Percentiles rank a stretch among this genome's conserved stretches.
phyloP scores from a whole-genome alignment of 768 basidiomycete species.

The Steccherinum ochraceum region DNA sequence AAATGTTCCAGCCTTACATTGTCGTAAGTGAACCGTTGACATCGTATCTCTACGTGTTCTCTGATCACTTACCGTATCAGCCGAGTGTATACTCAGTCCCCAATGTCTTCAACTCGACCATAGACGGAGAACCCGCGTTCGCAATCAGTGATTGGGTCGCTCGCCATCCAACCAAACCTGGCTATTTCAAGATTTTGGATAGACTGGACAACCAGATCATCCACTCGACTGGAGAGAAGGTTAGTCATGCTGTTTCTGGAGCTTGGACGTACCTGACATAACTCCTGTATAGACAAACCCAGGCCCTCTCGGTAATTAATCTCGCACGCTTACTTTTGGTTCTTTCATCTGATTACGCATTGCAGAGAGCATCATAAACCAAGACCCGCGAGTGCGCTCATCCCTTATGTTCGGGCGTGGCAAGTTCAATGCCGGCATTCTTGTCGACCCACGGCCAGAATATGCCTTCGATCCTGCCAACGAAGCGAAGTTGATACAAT shows the following conservation, averaged over 20 bases:
- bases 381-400: conserved; percentile 22
- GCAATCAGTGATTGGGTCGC: conserved; percentile 34
- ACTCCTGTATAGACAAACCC: conserved; percentile 27
- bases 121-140: conserved; percentile 19
- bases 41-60: not conserved
- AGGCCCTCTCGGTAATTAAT: conserved; percentile 24
- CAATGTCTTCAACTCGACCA: not conserved
- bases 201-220: conserved; percentile 41
- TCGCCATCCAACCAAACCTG: conserved; percentile 33
- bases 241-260: not conserved
- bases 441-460: conserved; percentile 24
- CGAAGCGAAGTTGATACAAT: conserved; percentile 14
- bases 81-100: not conserved
- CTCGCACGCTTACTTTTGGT: too few relatives aligned
- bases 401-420: conserved; percentile 30
- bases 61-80: not conserved
- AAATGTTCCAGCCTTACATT: too few relatives aligned
- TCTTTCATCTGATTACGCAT: too few relatives aligned
- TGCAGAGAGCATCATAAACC: conserved; percentile 31
- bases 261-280: too few relatives aligned
- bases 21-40: too few relatives aligned
- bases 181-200: conserved; percentile 32
- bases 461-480: conserved; percentile 20
- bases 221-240: conserved; percentile 26
- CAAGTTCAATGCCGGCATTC: conserved; percentile 24